Conservation (phyloP, 805 yeast genomes). For the Cyberlindnera nakhonratchasimensis region DNA sequence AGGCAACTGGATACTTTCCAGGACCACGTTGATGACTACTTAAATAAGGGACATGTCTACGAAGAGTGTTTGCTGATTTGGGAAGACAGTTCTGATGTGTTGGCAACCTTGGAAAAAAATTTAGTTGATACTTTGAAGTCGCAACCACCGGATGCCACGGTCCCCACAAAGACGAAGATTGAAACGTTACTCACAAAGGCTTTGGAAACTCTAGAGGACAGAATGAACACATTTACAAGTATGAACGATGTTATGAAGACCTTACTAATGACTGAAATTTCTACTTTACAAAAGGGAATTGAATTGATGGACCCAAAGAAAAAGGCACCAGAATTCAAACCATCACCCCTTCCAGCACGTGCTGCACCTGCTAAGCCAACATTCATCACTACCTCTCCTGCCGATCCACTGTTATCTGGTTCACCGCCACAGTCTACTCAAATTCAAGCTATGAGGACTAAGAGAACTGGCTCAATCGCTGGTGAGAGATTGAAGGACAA, state of each 20-base stretch:
- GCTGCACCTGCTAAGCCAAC: slow-evolving; percentile 8
- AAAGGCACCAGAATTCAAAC: slow-evolving; percentile 3
- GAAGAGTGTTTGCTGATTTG: slow-evolving; percentile 23
- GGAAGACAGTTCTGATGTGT: slow-evolving; percentile 18
- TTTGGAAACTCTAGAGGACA: slow-evolving; percentile 8
- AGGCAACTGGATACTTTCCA: slow-evolving; percentile 22
- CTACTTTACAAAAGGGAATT: slow-evolving; percentile 18
- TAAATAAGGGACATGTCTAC: slow-evolving; percentile 11
- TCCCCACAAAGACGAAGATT: slow-evolving; percentile 11
- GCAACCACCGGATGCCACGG: slow-evolving; percentile 3
- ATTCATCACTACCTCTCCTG: slow-evolving; percentile 5
- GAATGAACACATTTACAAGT: slow-evolving; percentile 10
- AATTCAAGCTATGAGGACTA: neutral
- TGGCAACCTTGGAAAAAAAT: slow-evolving; percentile 21
- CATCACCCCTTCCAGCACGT: slow-evolving; percentile 11
- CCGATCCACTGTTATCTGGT: slow-evolving; percentile 10
- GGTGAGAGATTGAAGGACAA: slow-evolving; percentile 16
- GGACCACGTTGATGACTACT: slow-evolving; percentile 15
- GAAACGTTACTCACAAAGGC: slow-evolving; percentile 6
- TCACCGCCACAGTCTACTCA: slow-evolving; percentile 12
- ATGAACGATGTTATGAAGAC: slow-evolving; percentile 16
- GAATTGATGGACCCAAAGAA: slow-evolving; percentile 14
- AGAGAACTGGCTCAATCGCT: neutral
- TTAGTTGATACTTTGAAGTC: slow-evolving; percentile 19
- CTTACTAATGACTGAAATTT: slow-evolving; percentile 19